Conservation (phyloP, 805 yeast genomes). For the Yarrowia bubula region DNA sequence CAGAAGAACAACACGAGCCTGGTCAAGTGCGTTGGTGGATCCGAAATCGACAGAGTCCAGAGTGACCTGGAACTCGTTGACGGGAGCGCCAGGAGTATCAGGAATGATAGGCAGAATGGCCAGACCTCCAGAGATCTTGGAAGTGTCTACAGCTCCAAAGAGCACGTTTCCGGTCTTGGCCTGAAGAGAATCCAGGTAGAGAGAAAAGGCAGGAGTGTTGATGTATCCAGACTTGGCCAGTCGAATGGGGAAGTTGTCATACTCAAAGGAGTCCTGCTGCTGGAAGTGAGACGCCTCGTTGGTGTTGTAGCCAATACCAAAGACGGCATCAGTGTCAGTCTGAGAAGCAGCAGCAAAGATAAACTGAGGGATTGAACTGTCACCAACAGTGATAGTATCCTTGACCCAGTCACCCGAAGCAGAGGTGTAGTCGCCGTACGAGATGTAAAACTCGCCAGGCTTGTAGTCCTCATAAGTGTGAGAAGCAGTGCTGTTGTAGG, state of each 20-base stretch:
- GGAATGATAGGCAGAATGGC: constrained; percentile 34
- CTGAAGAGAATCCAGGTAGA: constrained; percentile 46
- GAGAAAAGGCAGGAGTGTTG: constrained; percentile 45
- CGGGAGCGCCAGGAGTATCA: background rate
- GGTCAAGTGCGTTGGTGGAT: constrained; percentile 32
- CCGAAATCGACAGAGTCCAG: constrained; percentile 31
- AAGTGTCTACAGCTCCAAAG: constrained; percentile 67
- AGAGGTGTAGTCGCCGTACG: constrained; percentile 40
- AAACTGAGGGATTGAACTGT: constrained; percentile 43
- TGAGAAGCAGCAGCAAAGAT: constrained; percentile 28
- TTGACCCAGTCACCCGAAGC: constrained; percentile 55
- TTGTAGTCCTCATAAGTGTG: constrained; percentile 32
- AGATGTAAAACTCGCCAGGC: constrained; percentile 32
- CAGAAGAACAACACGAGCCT: constrained; percentile 61
- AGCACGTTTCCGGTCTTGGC: constrained; percentile 48
- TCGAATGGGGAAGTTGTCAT: constrained; percentile 38
- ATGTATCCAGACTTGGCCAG: constrained; percentile 45
- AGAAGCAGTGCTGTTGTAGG: constrained; percentile 28
- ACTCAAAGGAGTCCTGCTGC: constrained; percentile 1
- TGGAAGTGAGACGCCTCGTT: background rate
- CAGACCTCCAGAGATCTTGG: constrained; percentile 53
- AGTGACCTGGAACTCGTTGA: background rate
- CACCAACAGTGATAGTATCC: constrained; percentile 55
- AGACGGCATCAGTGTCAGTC: constrained; percentile 12
- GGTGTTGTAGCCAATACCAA: constrained; percentile 30